These are phyloP conservation scores for Tillandsia leiboldiana DNA, from an alignment of 176 grass and related monocot species.

Conservation along the genomic window DNA sequence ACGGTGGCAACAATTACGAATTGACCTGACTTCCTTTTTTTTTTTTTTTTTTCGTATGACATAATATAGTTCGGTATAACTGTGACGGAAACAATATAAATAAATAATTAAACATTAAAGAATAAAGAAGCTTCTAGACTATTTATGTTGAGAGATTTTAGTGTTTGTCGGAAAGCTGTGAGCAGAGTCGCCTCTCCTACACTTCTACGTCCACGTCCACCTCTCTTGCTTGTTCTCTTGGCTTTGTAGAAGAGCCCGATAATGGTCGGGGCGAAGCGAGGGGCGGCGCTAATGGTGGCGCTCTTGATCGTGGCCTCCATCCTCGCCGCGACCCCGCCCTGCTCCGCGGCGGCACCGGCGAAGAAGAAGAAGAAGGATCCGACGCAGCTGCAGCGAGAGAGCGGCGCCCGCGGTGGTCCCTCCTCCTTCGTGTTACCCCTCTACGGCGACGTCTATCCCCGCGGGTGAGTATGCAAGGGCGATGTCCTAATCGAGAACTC, in stretches of 20 bases:
- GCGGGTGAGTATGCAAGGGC: slow-evolving; percentile 25
- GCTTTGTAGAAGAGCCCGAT: not conserved
- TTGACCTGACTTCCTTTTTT: too few species aligned
- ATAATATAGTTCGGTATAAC: too few species aligned
- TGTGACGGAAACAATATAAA: too few species aligned
- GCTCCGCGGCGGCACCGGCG: not conserved
- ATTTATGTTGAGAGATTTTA: too few species aligned
- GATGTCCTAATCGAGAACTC: not conserved
- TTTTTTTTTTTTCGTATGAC: too few species aligned
- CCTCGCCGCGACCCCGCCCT: not conserved
- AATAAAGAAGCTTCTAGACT: too few species aligned
- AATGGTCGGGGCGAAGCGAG: too few species aligned
- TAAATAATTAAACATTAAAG: too few species aligned
- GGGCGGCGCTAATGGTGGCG: slow-evolving; percentile 6
- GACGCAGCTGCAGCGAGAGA: not conserved
- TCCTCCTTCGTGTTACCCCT: slow-evolving; percentile 60
- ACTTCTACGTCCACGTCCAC: not conserved
- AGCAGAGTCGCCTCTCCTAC: not conserved
- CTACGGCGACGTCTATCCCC: slow-evolving; percentile 57
- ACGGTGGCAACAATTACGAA: too few species aligned
- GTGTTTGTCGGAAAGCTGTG: too few species aligned
- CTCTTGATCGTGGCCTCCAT: not conserved
- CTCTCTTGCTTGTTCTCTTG: not conserved
- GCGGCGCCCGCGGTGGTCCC: not conserved
- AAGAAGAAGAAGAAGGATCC: not conserved